These are phyloP conservation scores for Coniochaeta hoffmannii DNA, from an alignment of 2,329 filamentous ascomycete genomes.

Conservation along the genomic window DNA sequence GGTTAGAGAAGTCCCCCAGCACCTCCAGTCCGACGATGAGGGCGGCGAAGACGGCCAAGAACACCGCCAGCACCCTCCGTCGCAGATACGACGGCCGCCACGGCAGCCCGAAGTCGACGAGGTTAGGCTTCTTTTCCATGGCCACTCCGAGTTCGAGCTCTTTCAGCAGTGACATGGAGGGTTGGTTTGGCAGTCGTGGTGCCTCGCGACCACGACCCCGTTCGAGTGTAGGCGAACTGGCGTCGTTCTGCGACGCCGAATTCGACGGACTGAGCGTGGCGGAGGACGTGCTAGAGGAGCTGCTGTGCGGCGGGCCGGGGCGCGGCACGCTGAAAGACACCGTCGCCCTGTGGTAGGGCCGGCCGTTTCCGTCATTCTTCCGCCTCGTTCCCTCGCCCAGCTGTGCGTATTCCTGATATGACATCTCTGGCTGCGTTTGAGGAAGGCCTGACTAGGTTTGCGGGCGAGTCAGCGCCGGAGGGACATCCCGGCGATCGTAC, in stretches of 20 bases:
- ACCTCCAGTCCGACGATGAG: conserved; percentile 22
- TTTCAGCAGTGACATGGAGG: conserved; percentile 2
- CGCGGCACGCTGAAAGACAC: conserved; percentile 18
- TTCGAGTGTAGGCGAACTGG: conserved; percentile 3
- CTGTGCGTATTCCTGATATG: conserved; percentile 15
- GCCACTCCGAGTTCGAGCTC: conserved; percentile 4
- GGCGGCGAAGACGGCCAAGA: conserved; percentile 19
- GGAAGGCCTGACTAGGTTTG: not conserved
- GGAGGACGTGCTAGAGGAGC: conserved; percentile 10
- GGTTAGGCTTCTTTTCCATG: conserved; percentile 12
- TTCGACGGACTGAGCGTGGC: conserved; percentile 14
- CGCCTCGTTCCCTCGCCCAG: conserved; percentile 10
- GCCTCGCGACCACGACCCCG: not conserved
- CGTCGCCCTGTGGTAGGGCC: conserved; percentile 7
- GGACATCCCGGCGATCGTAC: not conserved
- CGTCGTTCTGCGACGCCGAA: conserved; percentile 13
- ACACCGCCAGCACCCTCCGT: conserved; percentile 21
- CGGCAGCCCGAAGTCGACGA: conserved; percentile 20
- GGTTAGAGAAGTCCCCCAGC: conserved; percentile 22
- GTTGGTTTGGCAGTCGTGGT: not conserved
- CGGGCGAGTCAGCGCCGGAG: not conserved
- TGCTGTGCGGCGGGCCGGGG: conserved; percentile 9
- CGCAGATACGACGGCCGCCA: conserved; percentile 29
- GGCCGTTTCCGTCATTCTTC: conserved; percentile 10
- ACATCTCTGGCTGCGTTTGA: conserved; percentile 9